Evolutionary conservation across 2,329 filamentous ascomycete species (phyloP).

Genomic region (Exophiala aquamarina): DNA sequence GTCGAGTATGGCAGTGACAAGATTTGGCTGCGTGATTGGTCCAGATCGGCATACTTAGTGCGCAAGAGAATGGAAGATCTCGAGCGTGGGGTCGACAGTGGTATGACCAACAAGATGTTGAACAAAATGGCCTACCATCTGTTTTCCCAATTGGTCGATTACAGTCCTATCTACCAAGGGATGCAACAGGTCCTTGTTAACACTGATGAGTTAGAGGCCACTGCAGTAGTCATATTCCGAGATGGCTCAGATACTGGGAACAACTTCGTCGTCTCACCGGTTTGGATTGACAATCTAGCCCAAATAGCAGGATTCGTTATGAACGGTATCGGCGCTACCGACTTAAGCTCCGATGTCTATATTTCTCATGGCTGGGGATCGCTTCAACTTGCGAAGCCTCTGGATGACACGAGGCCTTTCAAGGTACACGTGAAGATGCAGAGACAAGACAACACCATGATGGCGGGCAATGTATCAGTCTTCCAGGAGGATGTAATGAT

Average conservation of each 20-base stretch:
- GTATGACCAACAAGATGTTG: too few relatives aligned
- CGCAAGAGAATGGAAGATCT: not conserved
- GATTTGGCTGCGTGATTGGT: not conserved
- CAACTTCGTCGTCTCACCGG: constrained; percentile 29
- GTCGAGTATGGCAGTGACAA: constrained; percentile 22
- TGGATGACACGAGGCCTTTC: constrained; percentile 27
- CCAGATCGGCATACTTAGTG: too few relatives aligned
- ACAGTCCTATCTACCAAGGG: constrained; percentile 32
- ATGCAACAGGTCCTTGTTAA: constrained; percentile 36
- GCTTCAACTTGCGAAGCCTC: constrained; percentile 29
- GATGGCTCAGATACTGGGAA: constrained; percentile 15
- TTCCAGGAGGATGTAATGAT: constrained; percentile 57
- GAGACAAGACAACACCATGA: constrained; percentile 14
- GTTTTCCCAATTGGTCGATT: constrained; percentile 34
- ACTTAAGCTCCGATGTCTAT: constrained; percentile 28
- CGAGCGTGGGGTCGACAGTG: constrained; percentile 18
- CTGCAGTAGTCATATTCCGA: constrained; percentile 30
- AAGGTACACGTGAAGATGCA: constrained; percentile 37
- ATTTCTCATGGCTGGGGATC: constrained; percentile 38
- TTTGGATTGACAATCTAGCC: constrained; percentile 36
- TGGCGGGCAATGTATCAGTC: constrained; percentile 59
- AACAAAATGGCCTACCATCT: constrained; percentile 33
- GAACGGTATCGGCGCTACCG: constrained; percentile 34
- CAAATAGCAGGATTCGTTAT: constrained; percentile 40
- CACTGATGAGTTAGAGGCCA: constrained; percentile 33